Conservation (phyloP, 2,329 filamentous ascomycete species). For the Colletotrichum sp. region DNA sequence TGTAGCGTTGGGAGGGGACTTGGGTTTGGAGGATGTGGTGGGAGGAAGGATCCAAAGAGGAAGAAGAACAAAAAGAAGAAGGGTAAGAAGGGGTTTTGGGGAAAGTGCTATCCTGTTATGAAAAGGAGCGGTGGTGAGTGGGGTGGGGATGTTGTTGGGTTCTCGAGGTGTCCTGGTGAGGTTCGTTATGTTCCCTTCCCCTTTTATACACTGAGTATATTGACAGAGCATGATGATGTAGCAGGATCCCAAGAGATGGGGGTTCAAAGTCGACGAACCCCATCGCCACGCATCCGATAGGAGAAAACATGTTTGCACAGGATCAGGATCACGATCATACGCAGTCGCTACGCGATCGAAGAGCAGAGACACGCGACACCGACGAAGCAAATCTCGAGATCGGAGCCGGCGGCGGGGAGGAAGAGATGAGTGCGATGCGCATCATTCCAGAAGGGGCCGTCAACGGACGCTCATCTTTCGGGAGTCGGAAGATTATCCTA, state of each 20-base stretch:
- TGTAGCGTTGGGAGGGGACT: neutral
- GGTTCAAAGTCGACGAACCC: neutral
- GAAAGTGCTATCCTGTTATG: neutral
- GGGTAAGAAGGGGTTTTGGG: neutral
- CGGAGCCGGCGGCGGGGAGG: neutral
- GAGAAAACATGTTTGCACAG: neutral
- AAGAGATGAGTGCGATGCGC: neutral
- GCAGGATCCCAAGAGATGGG: slow-evolving; percentile 14
- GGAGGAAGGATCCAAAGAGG: neutral
- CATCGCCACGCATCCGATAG: neutral
- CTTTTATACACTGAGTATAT: neutral
- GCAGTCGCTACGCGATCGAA: no score
- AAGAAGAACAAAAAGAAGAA: neutral
- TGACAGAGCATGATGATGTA: neutral
- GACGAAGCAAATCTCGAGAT: neutral
- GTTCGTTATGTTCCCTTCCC: neutral
- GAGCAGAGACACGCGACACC: neutral
- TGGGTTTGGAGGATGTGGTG: neutral
- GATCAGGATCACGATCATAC: neutral
- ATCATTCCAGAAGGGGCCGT: neutral
- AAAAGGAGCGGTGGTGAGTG: neutral
- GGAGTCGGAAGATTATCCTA: neutral
- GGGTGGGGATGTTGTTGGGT: slow-evolving; percentile 11
- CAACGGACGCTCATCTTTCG: neutral
- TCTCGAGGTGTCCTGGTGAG: slow-evolving; percentile 13